phyloP scores from a whole-genome alignment of 108 stramenopile species.

The Nitzschia sp. region DNA sequence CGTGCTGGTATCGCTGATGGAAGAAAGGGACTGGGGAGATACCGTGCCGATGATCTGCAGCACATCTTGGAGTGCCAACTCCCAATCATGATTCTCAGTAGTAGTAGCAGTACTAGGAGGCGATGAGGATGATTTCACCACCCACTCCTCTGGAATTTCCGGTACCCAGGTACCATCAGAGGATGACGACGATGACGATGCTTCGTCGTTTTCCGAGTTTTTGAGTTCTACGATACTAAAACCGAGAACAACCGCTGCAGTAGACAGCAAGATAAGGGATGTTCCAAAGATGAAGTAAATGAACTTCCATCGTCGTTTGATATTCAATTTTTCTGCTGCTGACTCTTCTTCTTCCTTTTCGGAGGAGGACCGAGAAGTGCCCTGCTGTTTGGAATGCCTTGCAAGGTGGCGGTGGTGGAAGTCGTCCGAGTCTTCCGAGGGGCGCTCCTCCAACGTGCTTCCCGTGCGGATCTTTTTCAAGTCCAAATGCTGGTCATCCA shows the following conservation, averaged over 20 bases:
- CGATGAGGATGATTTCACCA: too few species aligned
- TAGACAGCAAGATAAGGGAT: slow-evolving; percentile 1
- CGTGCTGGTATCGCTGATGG: neutral
- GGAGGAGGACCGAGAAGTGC: neutral
- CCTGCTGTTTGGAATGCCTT: neutral
- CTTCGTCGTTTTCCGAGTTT: neutral
- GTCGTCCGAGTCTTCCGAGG: slow-evolving; percentile 5
- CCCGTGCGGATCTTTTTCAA: neutral
- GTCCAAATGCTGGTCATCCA: neutral
- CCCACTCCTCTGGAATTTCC: too few species aligned
- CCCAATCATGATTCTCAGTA: neutral
- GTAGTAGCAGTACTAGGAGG: neutral
- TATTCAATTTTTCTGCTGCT: neutral
- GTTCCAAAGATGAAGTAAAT: slow-evolving; percentile 6
- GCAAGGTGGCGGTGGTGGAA: neutral
- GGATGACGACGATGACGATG: neutral
- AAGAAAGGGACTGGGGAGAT: neutral
- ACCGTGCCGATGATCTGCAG: neutral
- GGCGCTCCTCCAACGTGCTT: slow-evolving; percentile 9
- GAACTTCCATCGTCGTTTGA: neutral
- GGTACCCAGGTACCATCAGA: slow-evolving; percentile 1
- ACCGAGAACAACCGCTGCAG: neutral
- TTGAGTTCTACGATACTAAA: slow-evolving; percentile 5
- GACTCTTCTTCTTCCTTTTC: neutral
- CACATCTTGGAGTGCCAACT: neutral